Conservation (phyloP, 805 yeast genomes). For the Jamesozyma rosinii region DNA sequence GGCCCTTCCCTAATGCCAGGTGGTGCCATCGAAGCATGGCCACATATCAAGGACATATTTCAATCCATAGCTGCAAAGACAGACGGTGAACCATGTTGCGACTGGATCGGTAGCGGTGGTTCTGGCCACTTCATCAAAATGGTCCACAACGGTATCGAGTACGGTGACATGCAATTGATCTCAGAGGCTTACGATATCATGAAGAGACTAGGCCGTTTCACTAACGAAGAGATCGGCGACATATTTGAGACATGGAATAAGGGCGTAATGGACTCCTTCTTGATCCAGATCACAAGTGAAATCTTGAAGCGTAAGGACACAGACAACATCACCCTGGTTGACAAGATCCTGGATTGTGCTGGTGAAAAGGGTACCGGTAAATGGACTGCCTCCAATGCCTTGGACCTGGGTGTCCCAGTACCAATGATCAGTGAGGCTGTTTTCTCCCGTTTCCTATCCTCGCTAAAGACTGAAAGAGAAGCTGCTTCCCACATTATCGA, state of each 20-base stretch:
- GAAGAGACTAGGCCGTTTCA: conserved; percentile 87
- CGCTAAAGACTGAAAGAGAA: conserved; percentile 83
- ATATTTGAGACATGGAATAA: conserved; percentile 90
- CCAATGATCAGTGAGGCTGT: conserved; percentile 98
- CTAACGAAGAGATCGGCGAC: conserved; percentile 86
- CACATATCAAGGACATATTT: conserved; percentile 92
- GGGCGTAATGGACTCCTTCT: conserved; percentile 95
- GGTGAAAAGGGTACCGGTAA: conserved; percentile 99
- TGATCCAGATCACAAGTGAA: conserved; percentile 93
- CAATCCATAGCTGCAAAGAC: conserved; percentile 92
- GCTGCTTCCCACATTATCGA: conserved; percentile 68
- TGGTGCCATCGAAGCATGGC: conserved; percentile 98
- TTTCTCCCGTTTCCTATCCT: conserved; percentile 89
- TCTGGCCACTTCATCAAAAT: conserved; percentile 98
- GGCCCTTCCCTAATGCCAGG: conserved; percentile 99
- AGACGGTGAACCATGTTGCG: conserved; percentile 99
- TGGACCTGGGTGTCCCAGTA: conserved; percentile 97
- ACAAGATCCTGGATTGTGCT: conserved; percentile 92
- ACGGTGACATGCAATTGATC: conserved; percentile 99
- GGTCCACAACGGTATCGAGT: conserved; percentile 99
- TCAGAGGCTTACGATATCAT: conserved; percentile 94
- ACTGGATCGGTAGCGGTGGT: conserved; percentile 99
- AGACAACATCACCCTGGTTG: conserved; percentile 88
- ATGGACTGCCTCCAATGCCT: conserved; percentile 98
- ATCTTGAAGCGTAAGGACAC: conserved; percentile 80